Conservation (phyloP, 306 rosid species). For the Cicer judaicum region DNA sequence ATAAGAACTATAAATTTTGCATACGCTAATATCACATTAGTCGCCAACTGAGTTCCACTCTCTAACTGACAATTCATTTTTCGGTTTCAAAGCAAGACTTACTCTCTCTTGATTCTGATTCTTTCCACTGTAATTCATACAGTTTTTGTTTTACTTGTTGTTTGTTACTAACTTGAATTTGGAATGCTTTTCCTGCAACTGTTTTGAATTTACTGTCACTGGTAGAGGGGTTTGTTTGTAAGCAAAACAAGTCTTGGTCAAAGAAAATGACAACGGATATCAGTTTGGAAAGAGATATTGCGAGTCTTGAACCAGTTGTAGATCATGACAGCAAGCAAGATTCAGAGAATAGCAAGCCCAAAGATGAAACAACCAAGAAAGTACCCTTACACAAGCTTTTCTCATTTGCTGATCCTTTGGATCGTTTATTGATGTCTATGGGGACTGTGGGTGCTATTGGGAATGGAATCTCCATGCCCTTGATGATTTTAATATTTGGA, state of each 20-base stretch:
- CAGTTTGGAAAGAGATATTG: constrained; percentile 40
- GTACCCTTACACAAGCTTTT: constrained; percentile 81
- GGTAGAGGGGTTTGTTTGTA: constrained; percentile 29
- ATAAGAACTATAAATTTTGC: constrained; percentile 8
- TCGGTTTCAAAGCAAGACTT: not conserved
- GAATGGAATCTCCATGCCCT: constrained; percentile 65
- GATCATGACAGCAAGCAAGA: constrained; percentile 45
- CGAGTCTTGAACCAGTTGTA: constrained; percentile 2
- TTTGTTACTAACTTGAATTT: constrained; percentile 32
- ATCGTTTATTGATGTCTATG: constrained; percentile 62
- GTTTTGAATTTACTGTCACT: constrained; percentile 16
- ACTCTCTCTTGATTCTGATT: constrained; percentile 1
- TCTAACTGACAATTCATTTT: not conserved
- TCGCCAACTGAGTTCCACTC: constrained; percentile 12
- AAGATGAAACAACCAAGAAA: constrained; percentile 45
- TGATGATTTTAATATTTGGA: constrained; percentile 73
- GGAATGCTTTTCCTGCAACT: constrained; percentile 43
- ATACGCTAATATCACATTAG: not conserved
- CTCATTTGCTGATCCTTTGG: constrained; percentile 77
- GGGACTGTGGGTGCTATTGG: constrained; percentile 72
- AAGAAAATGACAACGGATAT: constrained; percentile 52
- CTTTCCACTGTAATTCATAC: not conserved
- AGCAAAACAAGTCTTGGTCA: constrained; percentile 12
- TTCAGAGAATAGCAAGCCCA: constrained; percentile 48
- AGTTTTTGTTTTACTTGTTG: constrained; percentile 23